Evolutionary conservation across 106 monocot species (phyloP), one percentile per base, ranked within the genome.

Genomic region (Gastrodia elata): DNA sequence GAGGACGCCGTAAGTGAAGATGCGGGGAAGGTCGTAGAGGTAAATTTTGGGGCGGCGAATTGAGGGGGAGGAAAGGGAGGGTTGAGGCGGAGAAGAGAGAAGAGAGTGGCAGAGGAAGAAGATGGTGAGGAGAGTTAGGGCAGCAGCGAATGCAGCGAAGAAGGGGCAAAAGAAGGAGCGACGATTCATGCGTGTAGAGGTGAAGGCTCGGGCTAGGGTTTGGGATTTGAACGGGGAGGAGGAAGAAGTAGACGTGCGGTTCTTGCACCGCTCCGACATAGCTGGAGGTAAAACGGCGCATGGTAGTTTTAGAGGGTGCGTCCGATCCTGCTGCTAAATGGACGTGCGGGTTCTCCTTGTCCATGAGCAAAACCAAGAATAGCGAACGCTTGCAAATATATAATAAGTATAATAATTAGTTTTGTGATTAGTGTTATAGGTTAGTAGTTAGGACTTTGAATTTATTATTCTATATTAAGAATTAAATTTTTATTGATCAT

Each of bases 1-100:
- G 76, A 97, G 65, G 67, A 93, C 90, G 57, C 90, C 97, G 75
- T 71, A 70, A 64, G 97, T 97, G 88, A 97, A 97, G 64, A 72
- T 75, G 34, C 68, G 25, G 10, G 97, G 97, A 40, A 97, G 83
- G 39, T 90, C 82, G 87, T 92, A 93, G 67, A 93, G 52, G 78
- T 86, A 97, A 80, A 97, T 84, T 74, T 91, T 94, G 76, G 80
- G 70, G 56, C 61, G 18, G 26, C 70, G 27, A 27, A 55, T 25
- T 33, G 77, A 64, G 22, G 69, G 48, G 28, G 38, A 24, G n/a
- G 49, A 8, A 69, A 65, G 25, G 67, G 76, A 33, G 52, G 58
- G 55, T 13, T 42, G 1, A 42, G n/a, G 7, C 41, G 27, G 22
- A n/a, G 64, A 10, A 72, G 75, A 35, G 41, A 34, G 2, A 76